Conservation (phyloP, 1,139 yeast genomes). For the Debaryomycetaceae sp. region DNA sequence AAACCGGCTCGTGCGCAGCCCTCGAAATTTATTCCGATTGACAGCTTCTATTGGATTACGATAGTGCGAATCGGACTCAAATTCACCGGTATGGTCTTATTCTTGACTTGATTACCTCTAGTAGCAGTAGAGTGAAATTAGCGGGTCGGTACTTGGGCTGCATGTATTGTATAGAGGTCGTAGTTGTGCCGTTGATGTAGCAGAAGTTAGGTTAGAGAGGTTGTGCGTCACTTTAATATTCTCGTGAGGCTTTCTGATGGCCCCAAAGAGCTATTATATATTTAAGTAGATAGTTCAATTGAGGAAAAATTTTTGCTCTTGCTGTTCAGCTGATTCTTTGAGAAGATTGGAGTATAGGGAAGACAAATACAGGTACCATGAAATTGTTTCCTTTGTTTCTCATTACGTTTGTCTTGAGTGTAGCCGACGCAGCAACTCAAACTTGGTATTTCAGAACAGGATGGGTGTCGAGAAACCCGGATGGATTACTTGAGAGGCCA, state of each 20-base stretch:
- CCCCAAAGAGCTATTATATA: slow-evolving; percentile 2
- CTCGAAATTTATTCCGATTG: not conserved
- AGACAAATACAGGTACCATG: slow-evolving; percentile 7
- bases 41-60: not conserved
- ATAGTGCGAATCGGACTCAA: not conserved
- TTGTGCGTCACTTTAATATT: not conserved
- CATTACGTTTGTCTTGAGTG: slow-evolving; percentile 9
- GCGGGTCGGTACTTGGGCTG: not conserved
- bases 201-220: not conserved
- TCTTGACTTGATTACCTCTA: too few species aligned
- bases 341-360: slow-evolving; percentile 7
- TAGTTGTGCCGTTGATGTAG: not conserved
- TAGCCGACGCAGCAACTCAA: slow-evolving; percentile 43
- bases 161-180: not conserved
- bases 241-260: not conserved
- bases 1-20: too few species aligned
- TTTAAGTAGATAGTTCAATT: slow-evolving; percentile 2
- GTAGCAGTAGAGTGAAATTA: too few species aligned
- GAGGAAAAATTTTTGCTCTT: slow-evolving; percentile 8
- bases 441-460: slow-evolving; percentile 50
- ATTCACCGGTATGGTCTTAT: too few species aligned
- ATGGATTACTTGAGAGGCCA: slow-evolving; percentile 46
- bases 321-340: slow-evolving; percentile 9
- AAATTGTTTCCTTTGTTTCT: slow-evolving; percentile 9
- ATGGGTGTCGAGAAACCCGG: slow-evolving; percentile 64